Evolutionary conservation across 148 eudicot species (phyloP).

Genomic region (Amaranthus palmeri): DNA sequence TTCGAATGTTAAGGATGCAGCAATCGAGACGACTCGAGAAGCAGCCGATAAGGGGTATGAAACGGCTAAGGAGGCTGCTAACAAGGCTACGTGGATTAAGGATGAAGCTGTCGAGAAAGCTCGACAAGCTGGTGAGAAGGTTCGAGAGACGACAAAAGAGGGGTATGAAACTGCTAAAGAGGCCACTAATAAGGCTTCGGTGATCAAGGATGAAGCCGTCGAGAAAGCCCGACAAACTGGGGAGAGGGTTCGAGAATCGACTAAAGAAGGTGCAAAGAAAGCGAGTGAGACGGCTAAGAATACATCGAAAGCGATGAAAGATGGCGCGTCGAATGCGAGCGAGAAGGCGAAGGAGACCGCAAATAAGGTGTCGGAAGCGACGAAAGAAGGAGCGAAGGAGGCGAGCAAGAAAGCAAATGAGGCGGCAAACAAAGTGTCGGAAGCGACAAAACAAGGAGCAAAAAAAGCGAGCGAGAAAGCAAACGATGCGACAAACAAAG

Average conservation of each 20-base stretch:
- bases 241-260: background rate
- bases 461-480: background rate
- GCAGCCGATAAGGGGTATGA: constrained; percentile 8
- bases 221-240: background rate
- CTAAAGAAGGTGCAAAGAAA: background rate
- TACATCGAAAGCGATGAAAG: constrained; percentile 7
- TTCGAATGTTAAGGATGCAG: background rate
- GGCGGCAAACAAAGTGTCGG: background rate
- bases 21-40: background rate
- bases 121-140: constrained; percentile 10
- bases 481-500: background rate
- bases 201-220: background rate
- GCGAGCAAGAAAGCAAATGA: too few relatives aligned
- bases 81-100: constrained; percentile 4
- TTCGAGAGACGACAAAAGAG: background rate
- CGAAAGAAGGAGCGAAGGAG: background rate
- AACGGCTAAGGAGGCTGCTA: background rate
- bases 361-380: background rate
- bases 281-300: constrained; percentile 2
- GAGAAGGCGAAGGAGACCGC: background rate
- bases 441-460: constrained; percentile 8
- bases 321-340: background rate
- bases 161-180: constrained; percentile 8
- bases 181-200: constrained; percentile 2
- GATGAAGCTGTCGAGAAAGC: background rate